Evolutionary conservation across 768 basidiomycete genomes (phyloP), one percentile per base, ranked within the genome.

Genomic region (Agrocybe chaxingu): DNA sequence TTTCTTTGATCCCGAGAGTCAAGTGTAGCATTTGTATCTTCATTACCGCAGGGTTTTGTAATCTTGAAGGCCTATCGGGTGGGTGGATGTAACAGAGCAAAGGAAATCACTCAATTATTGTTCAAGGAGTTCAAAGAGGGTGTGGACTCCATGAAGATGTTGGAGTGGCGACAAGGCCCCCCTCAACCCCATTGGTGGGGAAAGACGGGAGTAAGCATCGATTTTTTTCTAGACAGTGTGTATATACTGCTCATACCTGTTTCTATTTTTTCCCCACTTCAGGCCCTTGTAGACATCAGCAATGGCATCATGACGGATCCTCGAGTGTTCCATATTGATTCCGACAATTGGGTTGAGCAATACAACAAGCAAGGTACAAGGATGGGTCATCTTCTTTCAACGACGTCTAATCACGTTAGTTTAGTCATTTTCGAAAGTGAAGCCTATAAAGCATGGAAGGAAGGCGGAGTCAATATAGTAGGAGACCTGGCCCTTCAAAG

Each of bases 281-380:
- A 75, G 73, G 66, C 58, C 5, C 47, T 73, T 11, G 43, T 42
- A 8, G 8, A 51, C 48, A 53, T 77, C 44, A 62, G 66, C n/a
- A 68, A 74, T 43, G 74, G 63, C 2, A 57, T 76, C 12, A 60
- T 76, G 42, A 60, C 67, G 11, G 75, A 78, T 42, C 53, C 57
- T 8, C 69, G 74, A 8, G 68, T 67, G 1, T 75, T 75, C 45
- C 69, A 73, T 40, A 57, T 72, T 9, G 58, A 68, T 12, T 51
- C 51, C 49, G 11, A 54, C 3, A 62, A 71, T 12, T 75, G 69
- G 60, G 48, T 73, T 8, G 57, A 66, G 0, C 65, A 64, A 45
- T 66, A 70, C 43, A 67, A 75, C 45, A 51, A 61, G 2, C 73
- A 76, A 62, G 58, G 76, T 77, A 47, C 36, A 45, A 16, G 50